A percentile compares a stretch with the other conserved stretches of the same genome.
Evolutionary conservation across 345 rosid genomes (phyloP).

Genomic region (Citrus reticulata): DNA sequence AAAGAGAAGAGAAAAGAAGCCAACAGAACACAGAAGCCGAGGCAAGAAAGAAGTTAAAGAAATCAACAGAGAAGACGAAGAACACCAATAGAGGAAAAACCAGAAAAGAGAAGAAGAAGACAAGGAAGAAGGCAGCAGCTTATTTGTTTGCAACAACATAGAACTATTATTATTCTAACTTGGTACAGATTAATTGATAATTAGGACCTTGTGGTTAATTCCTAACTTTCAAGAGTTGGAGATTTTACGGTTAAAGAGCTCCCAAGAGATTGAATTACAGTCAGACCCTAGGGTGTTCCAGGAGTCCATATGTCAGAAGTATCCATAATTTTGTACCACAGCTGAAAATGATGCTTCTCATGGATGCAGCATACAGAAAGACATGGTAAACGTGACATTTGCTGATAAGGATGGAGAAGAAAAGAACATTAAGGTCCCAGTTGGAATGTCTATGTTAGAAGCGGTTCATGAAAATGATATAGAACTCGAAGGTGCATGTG

Average conservation of each 20-base stretch:
- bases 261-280: constrained; percentile 35
- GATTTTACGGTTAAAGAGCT: constrained; percentile 36
- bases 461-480: constrained; percentile 92
- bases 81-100: no score
- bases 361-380: constrained; percentile 32
- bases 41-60: no score
- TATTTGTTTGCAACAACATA: no score
- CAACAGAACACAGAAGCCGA: no score
- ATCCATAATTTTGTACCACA: constrained; percentile 31
- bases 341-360: constrained; percentile 24
- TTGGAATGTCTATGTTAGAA: constrained; percentile 86
- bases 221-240: constrained; percentile 46
- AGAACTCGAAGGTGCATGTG: constrained; percentile 97
- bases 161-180: no score
- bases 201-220: constrained; percentile 13
- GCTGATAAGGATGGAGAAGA: constrained; percentile 94
- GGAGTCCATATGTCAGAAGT: constrained; percentile 31
- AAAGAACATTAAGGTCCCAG: constrained; percentile 56
- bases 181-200: no score
- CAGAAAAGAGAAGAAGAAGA: no score
- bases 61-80: no score
- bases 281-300: constrained; percentile 32
- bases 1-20: no score
- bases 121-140: no score
- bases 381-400: constrained; percentile 76